Conservation (phyloP, 2,329 filamentous ascomycete species). For the Aspergillus sp. region DNA sequence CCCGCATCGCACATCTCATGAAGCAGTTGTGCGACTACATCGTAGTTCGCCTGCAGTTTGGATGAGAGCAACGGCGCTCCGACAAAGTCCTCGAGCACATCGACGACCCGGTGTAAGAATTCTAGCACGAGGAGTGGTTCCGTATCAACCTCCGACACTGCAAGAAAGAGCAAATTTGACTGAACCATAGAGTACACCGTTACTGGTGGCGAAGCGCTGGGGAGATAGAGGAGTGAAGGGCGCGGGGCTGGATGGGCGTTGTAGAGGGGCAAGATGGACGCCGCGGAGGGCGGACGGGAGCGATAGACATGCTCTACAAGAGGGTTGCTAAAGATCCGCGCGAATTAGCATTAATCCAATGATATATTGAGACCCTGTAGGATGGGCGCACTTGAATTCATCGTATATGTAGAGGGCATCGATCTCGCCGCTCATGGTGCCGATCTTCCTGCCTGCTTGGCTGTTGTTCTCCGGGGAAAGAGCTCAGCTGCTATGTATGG, state of each 20-base stretch:
- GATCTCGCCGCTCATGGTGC: conserved; percentile 75
- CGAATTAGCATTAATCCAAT: conserved; percentile 10
- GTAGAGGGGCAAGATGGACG: conserved; percentile 77
- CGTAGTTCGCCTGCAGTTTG: conserved; percentile 86
- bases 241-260: conserved; percentile 75
- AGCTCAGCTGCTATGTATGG: conserved; percentile 3
- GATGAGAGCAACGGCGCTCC: conserved; percentile 78
- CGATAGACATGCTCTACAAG: conserved; percentile 88
- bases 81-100: conserved; percentile 90
- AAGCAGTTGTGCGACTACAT: conserved; percentile 87
- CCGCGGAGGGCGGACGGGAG: conserved; percentile 70
- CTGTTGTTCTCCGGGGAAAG: conserved; percentile 4
- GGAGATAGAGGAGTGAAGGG: conserved; percentile 79
- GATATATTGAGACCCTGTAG: not conserved
- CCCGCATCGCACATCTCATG: conserved; percentile 97
- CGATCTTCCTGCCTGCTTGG: conserved; percentile 16
- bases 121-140: conserved; percentile 88
- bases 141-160: conserved; percentile 78
- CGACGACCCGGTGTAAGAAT: conserved; percentile 88
- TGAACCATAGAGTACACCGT: conserved; percentile 86
- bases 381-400: conserved; percentile 71
- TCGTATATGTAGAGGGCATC: conserved; percentile 97
- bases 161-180: conserved; percentile 78
- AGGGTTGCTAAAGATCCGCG: conserved; percentile 55
- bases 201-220: conserved; percentile 76